Conservation (phyloP, 2,329 filamentous ascomycete genomes). For the Mycosphaerella sp. region DNA sequence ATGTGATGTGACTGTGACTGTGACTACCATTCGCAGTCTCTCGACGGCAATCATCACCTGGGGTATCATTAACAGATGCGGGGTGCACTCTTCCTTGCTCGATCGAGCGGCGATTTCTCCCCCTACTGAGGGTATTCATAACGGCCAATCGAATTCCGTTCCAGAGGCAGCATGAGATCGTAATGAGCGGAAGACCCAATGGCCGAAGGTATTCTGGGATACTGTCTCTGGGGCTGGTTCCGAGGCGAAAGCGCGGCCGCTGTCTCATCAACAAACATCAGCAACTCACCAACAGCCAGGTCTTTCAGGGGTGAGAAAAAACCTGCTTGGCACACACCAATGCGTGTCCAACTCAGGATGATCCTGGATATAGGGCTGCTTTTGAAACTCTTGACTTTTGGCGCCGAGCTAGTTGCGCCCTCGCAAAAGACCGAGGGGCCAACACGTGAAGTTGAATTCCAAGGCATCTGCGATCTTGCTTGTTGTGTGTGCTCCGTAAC, state of each 20-base stretch:
- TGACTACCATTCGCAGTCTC: too few relatives aligned
- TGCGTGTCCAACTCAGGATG: constrained; percentile 76
- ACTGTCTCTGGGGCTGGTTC: constrained; percentile 67
- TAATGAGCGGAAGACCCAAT: too few relatives aligned
- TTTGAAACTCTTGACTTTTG: constrained; percentile 71
- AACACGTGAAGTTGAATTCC: constrained; percentile 70
- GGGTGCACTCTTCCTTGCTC: constrained; percentile 74
- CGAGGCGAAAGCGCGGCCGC: constrained; percentile 83
- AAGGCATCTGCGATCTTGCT: constrained; percentile 77
- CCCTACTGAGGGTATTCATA: too few relatives aligned
- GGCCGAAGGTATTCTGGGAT: too few relatives aligned
- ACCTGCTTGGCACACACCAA: constrained; percentile 73
- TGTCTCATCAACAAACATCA: constrained; percentile 37
- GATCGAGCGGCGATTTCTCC: constrained; percentile 32
- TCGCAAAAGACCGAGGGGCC: constrained; percentile 79
- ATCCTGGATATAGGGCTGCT: constrained; percentile 73
- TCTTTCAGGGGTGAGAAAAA: constrained; percentile 66
- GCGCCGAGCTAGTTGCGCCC: constrained; percentile 65
- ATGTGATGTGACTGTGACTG: neutral
- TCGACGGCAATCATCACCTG: constrained; percentile 58
- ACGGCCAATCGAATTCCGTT: too few relatives aligned
- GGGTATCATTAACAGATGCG: constrained; percentile 75
- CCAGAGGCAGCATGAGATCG: too few relatives aligned
- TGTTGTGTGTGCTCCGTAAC: constrained; percentile 61
- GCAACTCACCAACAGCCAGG: constrained; percentile 71